Evolutionary conservation across 2,329 filamentous ascomycete genomes (phyloP), one percentile per base, ranked within the genome.

Genomic region (Pseudogymnoascus sp.): DNA sequence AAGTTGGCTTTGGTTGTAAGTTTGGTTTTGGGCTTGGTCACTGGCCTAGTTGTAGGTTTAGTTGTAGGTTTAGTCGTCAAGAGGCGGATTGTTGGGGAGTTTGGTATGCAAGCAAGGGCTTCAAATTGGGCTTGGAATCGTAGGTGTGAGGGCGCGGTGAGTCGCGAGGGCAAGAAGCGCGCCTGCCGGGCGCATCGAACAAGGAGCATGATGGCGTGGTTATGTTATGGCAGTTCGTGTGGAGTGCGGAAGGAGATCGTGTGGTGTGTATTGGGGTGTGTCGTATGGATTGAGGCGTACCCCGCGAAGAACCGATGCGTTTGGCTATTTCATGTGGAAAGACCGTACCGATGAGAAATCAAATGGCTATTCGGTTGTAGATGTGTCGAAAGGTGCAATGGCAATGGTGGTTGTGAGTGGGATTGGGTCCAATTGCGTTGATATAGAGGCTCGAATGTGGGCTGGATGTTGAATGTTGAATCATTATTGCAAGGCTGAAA

Each of bases 151-250:
- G 49, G 16, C 5, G n/a, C 29, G 10, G n/a, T 31, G 49, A 55
- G n/a, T 6, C 29, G 49, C 29, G n/a, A 12, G n/a, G 49, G n/a
- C n/a, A 33, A 33, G n/a, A 33, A 29, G 26, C 49, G 49, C 10
- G 16, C 49, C n/a, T 55, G 26, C 49, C 12, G 49, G n/a, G 49
- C 49, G 49, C 49, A 55, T 55, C 49, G 49, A 29, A 55, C n/a
- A 8, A 19, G 29, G 10, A 55, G 29, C 49, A 55, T 55, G 29
- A 55, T 55, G 29, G n/a, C n/a, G 49, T 55, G 10, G 29, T 12
- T 55, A 10, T 55, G 10, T 19, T 55, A 33, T 33, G 6, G 12
- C 6, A n/a, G 12, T 14, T n/a, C 29, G 3, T 31, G 26, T 31
- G 4, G 8, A 31, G 23, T 19, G 6, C 23, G 26, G 23, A 31